These are phyloP conservation scores for Yamadazyma akitaensis DNA, from an alignment of 805 yeast genomes.

Conservation along the genomic window DNA sequence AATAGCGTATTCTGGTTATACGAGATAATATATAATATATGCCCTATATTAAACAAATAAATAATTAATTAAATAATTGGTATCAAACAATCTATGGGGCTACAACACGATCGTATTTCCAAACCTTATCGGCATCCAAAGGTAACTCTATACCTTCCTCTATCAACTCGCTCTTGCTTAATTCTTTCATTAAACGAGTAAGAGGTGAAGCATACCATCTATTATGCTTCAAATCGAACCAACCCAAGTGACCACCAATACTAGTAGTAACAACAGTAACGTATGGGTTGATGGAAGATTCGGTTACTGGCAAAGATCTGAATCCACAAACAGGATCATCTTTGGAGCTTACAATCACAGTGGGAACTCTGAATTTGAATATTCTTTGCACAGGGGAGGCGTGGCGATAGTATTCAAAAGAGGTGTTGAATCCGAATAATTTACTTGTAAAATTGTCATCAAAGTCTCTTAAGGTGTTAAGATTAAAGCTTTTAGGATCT, in stretches of 20 bases:
- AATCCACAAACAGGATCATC: conserved; percentile 69
- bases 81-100: neutral
- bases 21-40: neutral
- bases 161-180: conserved; percentile 26
- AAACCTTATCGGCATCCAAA: conserved; percentile 23
- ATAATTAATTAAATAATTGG: too few relatives aligned
- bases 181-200: conserved; percentile 30
- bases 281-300: conserved; percentile 54
- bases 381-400: conserved; percentile 61
- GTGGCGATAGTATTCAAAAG: conserved; percentile 59
- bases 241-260: conserved; percentile 70
- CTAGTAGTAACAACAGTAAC: conserved; percentile 55
- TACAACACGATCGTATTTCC: conserved; percentile 33
- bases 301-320: conserved; percentile 49
- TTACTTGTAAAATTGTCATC: conserved; percentile 62
- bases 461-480: conserved; percentile 49
- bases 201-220: conserved; percentile 42
- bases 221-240: conserved; percentile 32
- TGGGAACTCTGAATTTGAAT: conserved; percentile 56
- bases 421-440: conserved; percentile 59
- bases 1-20: too few relatives aligned
- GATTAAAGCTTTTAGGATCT: conserved; percentile 27
- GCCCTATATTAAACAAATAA: too few relatives aligned
- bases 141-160: conserved; percentile 23
- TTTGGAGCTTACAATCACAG: conserved; percentile 52